Evolutionary conservation across 768 basidiomycete species (phyloP).

Genomic region (Boletus pseudo-olivaceus): DNA sequence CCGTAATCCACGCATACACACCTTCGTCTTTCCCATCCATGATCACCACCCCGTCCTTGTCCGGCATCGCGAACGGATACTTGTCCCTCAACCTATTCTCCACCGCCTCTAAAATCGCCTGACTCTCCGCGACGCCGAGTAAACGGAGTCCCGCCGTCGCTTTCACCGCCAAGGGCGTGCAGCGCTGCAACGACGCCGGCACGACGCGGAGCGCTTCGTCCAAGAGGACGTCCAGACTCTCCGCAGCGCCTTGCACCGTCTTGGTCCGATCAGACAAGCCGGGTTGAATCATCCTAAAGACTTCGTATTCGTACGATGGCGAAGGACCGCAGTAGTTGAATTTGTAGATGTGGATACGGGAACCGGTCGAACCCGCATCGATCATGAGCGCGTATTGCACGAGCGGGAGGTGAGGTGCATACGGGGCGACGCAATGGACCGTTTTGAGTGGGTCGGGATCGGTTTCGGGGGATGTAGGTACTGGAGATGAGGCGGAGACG

Average conservation of each 20-base stretch:
- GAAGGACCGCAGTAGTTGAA: slow-evolving; percentile 85
- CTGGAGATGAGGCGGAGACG: not conserved
- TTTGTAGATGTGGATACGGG: slow-evolving; percentile 97
- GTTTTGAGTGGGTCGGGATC: slow-evolving; percentile 76
- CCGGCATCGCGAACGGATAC: slow-evolving; percentile 69
- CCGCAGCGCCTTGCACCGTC: slow-evolving; percentile 67
- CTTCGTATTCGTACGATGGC: slow-evolving; percentile 87
- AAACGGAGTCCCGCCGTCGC: slow-evolving; percentile 87
- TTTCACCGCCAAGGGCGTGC: slow-evolving; percentile 88
- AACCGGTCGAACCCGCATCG: slow-evolving; percentile 97
- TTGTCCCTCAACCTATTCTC: slow-evolving; percentile 47
- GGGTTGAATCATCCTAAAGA: slow-evolving; percentile 78
- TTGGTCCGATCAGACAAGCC: slow-evolving; percentile 68
- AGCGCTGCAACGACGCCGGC: slow-evolving; percentile 54
- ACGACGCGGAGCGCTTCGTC: slow-evolving; percentile 79
- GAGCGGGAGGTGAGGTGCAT: slow-evolving; percentile 47
- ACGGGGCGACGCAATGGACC: slow-evolving; percentile 61
- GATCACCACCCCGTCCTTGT: slow-evolving; percentile 68
- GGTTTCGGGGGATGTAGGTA: slow-evolving; percentile 58
- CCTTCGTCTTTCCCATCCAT: slow-evolving; percentile 98
- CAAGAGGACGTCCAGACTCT: slow-evolving; percentile 73
- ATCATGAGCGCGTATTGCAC: slow-evolving; percentile 96
- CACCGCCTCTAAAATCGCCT: slow-evolving; percentile 75
- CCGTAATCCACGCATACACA: slow-evolving; percentile 98
- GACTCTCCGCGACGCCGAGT: slow-evolving; percentile 58